A percentile compares a stretch with the other conserved stretches of the same genome.
Evolutionary conservation across 768 basidiomycete species (phyloP).

Genomic region (Suillus lakei): DNA sequence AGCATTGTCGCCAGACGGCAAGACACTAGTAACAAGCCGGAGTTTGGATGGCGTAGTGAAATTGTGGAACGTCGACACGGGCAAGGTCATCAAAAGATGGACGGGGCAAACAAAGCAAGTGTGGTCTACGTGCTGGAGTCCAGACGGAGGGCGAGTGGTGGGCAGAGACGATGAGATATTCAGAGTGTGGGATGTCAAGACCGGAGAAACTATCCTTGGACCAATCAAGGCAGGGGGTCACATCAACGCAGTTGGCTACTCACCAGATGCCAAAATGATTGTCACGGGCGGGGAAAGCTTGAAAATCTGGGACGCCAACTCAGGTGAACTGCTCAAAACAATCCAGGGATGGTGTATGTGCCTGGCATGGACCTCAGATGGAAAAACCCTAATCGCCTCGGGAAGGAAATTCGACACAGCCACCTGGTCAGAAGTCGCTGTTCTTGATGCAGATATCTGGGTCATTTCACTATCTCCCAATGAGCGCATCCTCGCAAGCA

Average conservation of each 20-base stretch:
- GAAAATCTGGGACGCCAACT: neutral
- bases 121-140: neutral
- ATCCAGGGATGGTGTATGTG: neutral
- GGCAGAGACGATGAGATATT: neutral
- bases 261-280: neutral
- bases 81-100: neutral
- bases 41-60: neutral
- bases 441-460: fast-evolving
- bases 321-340: neutral
- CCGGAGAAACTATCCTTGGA: neutral
- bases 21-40: neutral
- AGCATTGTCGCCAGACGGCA: neutral
- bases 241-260: neutral
- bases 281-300: neutral
- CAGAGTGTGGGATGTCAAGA: neutral
- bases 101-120: neutral
- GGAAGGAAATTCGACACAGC: neutral
- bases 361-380: neutral
- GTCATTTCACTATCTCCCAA: neutral
- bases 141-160: neutral
- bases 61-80: neutral
- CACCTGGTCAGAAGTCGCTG: neutral
- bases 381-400: neutral
- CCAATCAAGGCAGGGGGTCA: neutral
- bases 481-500: neutral